These are phyloP conservation scores for Chalciporus sphaerocephalus DNA, from an alignment of 768 basidiomycete species.

Conservation along the genomic window DNA sequence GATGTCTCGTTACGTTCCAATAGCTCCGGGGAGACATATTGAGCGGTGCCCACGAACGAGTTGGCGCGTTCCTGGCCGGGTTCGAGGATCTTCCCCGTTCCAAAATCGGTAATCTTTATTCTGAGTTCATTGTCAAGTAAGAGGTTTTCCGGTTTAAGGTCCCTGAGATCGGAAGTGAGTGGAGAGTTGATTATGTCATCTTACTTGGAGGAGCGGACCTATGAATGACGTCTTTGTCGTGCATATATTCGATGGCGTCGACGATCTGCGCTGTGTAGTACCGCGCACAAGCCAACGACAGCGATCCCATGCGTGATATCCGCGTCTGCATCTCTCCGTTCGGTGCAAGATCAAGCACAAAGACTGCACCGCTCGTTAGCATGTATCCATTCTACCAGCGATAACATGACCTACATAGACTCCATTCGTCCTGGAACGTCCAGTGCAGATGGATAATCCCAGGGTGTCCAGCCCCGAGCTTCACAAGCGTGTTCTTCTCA, in stretches of 20 bases:
- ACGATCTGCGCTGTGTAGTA: constrained; percentile 90
- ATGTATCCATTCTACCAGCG: not conserved
- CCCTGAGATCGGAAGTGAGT: constrained; percentile 35
- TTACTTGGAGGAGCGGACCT: constrained; percentile 40
- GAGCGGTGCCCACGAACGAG: constrained; percentile 86
- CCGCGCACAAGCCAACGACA: constrained; percentile 69
- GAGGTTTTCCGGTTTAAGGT: constrained; percentile 84
- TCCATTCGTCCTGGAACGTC: constrained; percentile 82
- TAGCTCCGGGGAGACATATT: constrained; percentile 87
- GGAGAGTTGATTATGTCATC: constrained; percentile 12
- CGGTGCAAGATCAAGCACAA: constrained; percentile 69
- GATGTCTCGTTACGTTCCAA: constrained; percentile 69
- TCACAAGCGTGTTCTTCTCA: constrained; percentile 74
- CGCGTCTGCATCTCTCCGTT: constrained; percentile 77
- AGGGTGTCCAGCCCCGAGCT: constrained; percentile 63
- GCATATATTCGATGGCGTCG: constrained; percentile 88
- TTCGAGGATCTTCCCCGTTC: constrained; percentile 78
- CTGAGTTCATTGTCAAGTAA: constrained; percentile 83
- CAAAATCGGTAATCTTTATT: constrained; percentile 96
- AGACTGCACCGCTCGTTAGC: constrained; percentile 45
- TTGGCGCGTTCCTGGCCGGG: constrained; percentile 49
- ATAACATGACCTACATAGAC: constrained; percentile 69
- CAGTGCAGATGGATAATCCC: constrained; percentile 79
- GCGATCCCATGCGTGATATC: constrained; percentile 76
- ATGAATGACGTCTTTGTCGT: constrained; percentile 84